A percentile compares a stretch with the other conserved stretches of the same genome.
Evolutionary conservation across 345 rosid genomes (phyloP).

Genomic region (Chamaenerion angustifolium): DNA sequence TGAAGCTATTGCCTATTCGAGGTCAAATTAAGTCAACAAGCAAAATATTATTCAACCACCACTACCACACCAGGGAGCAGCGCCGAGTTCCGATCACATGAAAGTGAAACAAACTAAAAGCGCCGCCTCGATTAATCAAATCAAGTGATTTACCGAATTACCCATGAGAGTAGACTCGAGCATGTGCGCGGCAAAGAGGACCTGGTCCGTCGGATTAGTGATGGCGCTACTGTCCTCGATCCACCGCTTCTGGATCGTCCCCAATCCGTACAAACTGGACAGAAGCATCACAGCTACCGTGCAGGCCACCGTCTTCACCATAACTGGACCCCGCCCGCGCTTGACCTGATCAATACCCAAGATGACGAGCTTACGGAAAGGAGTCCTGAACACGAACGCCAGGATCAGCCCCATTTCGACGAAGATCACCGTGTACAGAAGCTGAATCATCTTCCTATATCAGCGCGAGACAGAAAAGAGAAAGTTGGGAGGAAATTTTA

Average conservation of each 20-base stretch:
- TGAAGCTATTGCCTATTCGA: no score
- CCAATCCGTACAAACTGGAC: slow-evolving; percentile 47
- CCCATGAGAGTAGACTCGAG: slow-evolving; percentile 93
- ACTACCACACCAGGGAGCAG: neutral
- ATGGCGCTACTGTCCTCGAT: slow-evolving; percentile 34
- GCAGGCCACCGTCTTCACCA: slow-evolving; percentile 63
- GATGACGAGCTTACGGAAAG: slow-evolving; percentile 66
- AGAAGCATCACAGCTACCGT: slow-evolving; percentile 42
- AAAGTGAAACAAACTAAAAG: neutral
- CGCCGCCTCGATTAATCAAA: slow-evolving; percentile 1
- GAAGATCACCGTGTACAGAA: slow-evolving; percentile 44
- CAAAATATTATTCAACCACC: neutral
- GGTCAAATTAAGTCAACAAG: no score
- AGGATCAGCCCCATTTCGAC: slow-evolving; percentile 48
- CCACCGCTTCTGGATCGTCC: slow-evolving; percentile 51
- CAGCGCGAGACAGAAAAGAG: neutral
- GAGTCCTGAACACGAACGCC: slow-evolving; percentile 56
- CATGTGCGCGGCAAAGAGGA: slow-evolving; percentile 56
- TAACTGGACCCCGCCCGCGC: slow-evolving; percentile 85
- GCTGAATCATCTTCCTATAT: slow-evolving; percentile 38
- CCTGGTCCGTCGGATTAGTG: slow-evolving; percentile 72
- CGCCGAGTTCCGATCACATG: neutral
- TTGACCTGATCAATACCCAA: slow-evolving; percentile 55
- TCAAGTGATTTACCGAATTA: slow-evolving; percentile 10
- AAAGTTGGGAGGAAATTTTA: no score